These are phyloP conservation scores for Pilatotrama ljubarskyi DNA, from an alignment of 768 basidiomycete genomes.

Conservation along the genomic window DNA sequence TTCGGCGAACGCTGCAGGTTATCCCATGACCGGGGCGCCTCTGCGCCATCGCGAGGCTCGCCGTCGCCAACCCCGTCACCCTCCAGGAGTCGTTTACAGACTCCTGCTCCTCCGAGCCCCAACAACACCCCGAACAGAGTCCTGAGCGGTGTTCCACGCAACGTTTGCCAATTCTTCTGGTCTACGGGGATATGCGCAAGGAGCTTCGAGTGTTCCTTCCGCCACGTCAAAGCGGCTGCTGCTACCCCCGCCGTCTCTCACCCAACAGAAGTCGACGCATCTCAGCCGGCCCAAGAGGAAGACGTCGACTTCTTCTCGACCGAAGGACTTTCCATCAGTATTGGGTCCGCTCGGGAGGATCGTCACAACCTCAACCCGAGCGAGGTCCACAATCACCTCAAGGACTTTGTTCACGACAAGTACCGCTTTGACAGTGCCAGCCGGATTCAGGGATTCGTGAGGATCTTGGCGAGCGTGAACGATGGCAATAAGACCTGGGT, in stretches of 20 bases:
- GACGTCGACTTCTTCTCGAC: conserved; percentile 11
- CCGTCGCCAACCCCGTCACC: conserved; percentile 2
- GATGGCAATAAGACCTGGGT: conserved; percentile 23
- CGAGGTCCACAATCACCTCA: conserved; percentile 48
- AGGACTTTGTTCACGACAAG: conserved; percentile 42
- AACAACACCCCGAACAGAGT: background rate
- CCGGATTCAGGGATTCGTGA: conserved; percentile 48
- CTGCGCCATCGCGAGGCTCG: background rate
- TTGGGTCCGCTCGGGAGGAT: conserved; percentile 5
- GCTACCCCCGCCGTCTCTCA: background rate
- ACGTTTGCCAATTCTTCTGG: conserved; percentile 33
- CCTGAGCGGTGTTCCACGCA: conserved; percentile 19
- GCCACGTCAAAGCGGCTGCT: conserved; percentile 21
- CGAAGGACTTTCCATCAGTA: background rate
- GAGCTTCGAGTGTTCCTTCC: conserved; percentile 30
- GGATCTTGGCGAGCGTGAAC: conserved; percentile 16
- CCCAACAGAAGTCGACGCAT: background rate
- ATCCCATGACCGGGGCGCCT: conserved; percentile 3
- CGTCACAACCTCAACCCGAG: conserved; percentile 38
- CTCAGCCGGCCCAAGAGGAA: background rate
- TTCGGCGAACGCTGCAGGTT: conserved; percentile 18
- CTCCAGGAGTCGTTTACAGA: conserved; percentile 1
- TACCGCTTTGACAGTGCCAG: conserved; percentile 44
- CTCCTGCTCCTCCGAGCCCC: background rate
- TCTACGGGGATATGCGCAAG: conserved; percentile 27